Evolutionary conservation across 805 yeast species (phyloP).

Genomic region (Myxozyma kluyveri): DNA sequence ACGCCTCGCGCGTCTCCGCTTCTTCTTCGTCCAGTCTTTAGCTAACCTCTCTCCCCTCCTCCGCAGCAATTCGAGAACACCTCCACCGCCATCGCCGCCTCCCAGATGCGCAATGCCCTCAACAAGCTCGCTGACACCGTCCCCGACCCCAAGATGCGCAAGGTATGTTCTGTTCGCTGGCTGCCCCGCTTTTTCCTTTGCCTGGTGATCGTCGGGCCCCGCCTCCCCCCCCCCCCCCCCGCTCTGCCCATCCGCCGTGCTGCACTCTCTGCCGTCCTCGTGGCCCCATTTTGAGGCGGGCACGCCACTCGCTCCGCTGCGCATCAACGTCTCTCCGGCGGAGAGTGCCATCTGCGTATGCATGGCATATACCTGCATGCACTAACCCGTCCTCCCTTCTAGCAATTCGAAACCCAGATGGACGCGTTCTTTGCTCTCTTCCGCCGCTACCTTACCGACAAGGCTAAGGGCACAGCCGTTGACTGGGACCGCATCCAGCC

Average conservation of each 20-base stretch:
- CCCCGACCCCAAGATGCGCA: constrained; percentile 42
- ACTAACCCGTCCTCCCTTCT: constrained; percentile 35
- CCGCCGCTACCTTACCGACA: constrained; percentile 86
- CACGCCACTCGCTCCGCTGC: not conserved
- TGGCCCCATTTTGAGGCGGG: too few species aligned
- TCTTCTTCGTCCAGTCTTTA: not conserved
- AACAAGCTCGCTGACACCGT: constrained; percentile 87
- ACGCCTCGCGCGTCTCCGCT: constrained; percentile 1
- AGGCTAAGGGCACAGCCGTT: constrained; percentile 76
- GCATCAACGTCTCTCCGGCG: not conserved
- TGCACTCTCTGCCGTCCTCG: too few species aligned
- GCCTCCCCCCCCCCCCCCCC: not conserved
- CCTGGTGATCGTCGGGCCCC: not conserved
- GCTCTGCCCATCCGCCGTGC: not conserved
- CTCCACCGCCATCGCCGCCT: constrained; percentile 91
- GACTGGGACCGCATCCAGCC: constrained; percentile 97
- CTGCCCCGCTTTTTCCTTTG: too few species aligned
- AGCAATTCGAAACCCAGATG: constrained; percentile 82
- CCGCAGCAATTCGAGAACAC: constrained; percentile 69
- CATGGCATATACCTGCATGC: not conserved
- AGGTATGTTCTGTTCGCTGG: constrained; percentile 12
- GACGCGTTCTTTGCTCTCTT: constrained; percentile 90
- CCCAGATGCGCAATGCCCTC: constrained; percentile 95
- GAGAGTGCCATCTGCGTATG: too few species aligned
- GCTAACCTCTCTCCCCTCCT: not conserved